Evolutionary conservation across 345 rosid genomes (phyloP).

Genomic region (Hirschfeldia incana): DNA sequence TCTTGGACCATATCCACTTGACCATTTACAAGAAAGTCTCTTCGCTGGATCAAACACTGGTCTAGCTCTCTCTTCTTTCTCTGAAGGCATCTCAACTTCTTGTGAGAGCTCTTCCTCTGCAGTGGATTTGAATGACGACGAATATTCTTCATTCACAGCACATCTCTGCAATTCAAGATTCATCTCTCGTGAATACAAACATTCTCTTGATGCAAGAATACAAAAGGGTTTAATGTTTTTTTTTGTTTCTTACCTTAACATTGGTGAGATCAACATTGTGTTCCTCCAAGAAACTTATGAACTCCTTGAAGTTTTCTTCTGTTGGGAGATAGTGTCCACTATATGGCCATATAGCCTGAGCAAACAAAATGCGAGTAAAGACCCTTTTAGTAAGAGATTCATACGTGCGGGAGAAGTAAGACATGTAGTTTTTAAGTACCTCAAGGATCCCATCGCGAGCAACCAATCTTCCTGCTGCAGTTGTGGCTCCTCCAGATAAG

Average conservation of each 20-base stretch:
- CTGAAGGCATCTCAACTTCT: conserved; percentile 30
- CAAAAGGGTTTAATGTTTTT: neutral
- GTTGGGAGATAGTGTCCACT: conserved; percentile 77
- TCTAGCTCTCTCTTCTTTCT: conserved; percentile 32
- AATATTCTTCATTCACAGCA: conserved; percentile 53
- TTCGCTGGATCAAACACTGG: conserved; percentile 42
- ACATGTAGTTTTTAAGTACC: conserved; percentile 33
- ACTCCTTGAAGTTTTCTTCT: conserved; percentile 61
- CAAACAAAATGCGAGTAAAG: neutral
- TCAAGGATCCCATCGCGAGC: conserved; percentile 59
- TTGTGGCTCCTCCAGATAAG: conserved; percentile 68
- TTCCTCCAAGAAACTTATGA: conserved; percentile 58
- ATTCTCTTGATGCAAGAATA: conserved; percentile 13
- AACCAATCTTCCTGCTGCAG: conserved; percentile 64
- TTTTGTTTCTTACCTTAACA: conserved; percentile 51
- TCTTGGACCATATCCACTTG: conserved; percentile 68
- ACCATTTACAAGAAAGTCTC: conserved; percentile 71
- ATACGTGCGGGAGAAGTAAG: neutral
- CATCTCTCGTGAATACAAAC: conserved; percentile 1
- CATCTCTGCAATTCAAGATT: conserved; percentile 48
- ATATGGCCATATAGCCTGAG: conserved; percentile 68
- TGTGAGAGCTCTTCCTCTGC: conserved; percentile 21
- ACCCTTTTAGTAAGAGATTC: conserved; percentile 6
- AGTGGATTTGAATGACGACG: conserved; percentile 38
- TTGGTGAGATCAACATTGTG: conserved; percentile 57